Conservation (phyloP, 345 rosid species). For the Gossypium herbaceum region DNA sequence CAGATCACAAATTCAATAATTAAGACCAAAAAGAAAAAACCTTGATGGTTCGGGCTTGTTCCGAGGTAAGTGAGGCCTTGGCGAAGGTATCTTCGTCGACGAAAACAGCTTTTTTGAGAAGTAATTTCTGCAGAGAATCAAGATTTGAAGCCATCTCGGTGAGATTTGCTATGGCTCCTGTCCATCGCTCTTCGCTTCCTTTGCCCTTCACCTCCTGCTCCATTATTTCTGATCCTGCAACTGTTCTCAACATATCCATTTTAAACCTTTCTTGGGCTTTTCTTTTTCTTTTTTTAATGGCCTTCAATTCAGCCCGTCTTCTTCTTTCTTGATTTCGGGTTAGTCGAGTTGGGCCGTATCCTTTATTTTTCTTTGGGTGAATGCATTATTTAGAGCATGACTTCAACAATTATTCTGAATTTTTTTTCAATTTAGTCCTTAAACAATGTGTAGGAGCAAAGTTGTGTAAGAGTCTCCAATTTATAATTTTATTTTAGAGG, state of each 20-base stretch:
- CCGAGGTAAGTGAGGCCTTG: conserved; percentile 82
- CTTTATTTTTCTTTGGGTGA: too few species aligned
- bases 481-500: too few species aligned
- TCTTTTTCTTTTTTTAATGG: too few species aligned
- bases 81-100: conserved; percentile 85
- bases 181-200: conserved; percentile 84
- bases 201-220: conserved; percentile 50
- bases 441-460: too few species aligned
- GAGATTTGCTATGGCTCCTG: conserved; percentile 70
- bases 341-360: too few species aligned
- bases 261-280: neutral
- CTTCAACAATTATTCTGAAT: too few species aligned
- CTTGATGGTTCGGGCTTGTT: conserved; percentile 50
- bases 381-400: too few species aligned
- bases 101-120: conserved; percentile 85
- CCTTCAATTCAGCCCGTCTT: too few species aligned
- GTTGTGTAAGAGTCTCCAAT: too few species aligned
- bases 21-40: neutral
- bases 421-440: too few species aligned
- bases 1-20: neutral
- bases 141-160: conserved; percentile 82
- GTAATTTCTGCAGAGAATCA: conserved; percentile 80
- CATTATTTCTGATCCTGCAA: conserved; percentile 13
- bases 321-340: too few species aligned
- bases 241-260: neutral